Evolutionary conservation across 1,139 yeast genomes (phyloP), one percentile per base, ranked within the genome.

Genomic region (Sugiyamaella novakii): DNA sequence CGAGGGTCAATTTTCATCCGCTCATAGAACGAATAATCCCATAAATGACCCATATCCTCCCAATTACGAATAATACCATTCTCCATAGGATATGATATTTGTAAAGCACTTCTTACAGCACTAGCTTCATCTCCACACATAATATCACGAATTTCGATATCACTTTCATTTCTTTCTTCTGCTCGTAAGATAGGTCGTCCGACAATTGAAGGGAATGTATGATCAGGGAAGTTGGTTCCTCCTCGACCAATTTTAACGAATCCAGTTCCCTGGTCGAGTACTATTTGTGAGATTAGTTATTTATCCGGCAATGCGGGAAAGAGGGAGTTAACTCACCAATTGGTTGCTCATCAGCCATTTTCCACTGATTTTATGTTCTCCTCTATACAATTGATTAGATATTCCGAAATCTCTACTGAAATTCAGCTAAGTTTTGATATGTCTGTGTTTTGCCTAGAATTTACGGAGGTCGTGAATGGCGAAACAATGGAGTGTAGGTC

Each of bases 211-310:
- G 98, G 98, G 71, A 91, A 92, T n/a, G 97, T 91, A 71, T 84
- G 84, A 70, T 92, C 98, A 21, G 99, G 99, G 76, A 91, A 91
- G 71, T 92, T 94, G 61, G 92, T 86, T 22, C 98, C 98, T 29
- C 95, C 97, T 63, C 96, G 81, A 53, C 98, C 98, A 61, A 92
- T 88, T 69, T 73, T 73, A 56, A 73, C 77, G 66, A 92, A 92
- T 55, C 99, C 99, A 42, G 99, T 92, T 74, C 99, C 99, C 75
- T 94, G 98, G 73, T 92, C 99, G 62, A 94, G 89, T 61, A 92
- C 98, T 57, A 5, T 12, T 28, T 38, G 12, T 18, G 21, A 11
- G 19, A 29, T 41, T 41, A 39, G 33, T 29, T 14, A 3, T 14
- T 19, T 14, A 6, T 22, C 3, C 11, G 12, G 30, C 5, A 11